phyloP scores from a whole-genome alignment of 306 rosid genomes.

The Cicer judaicum region DNA sequence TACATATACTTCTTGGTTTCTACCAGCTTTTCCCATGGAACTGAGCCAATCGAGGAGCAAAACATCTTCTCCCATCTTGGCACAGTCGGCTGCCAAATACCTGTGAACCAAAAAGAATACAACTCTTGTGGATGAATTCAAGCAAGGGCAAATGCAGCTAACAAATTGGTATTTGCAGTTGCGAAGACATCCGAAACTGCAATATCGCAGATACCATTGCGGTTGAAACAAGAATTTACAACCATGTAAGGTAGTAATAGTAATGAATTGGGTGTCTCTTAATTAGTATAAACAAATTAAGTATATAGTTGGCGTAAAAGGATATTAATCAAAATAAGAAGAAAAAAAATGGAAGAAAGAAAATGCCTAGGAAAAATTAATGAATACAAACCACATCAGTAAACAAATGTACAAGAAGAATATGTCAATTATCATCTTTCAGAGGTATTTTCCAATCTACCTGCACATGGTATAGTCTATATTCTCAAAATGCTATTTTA shows the following conservation, averaged over 20 bases:
- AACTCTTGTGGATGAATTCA: background rate
- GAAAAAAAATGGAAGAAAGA: background rate
- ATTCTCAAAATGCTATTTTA: background rate
- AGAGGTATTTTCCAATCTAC: background rate
- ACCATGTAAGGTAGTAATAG: conserved; percentile 5
- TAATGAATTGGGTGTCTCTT: background rate
- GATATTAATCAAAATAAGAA: background rate
- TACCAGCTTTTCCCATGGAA: conserved; percentile 62
- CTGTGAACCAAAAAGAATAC: conserved; percentile 39
- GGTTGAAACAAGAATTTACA: background rate
- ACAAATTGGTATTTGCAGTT: background rate
- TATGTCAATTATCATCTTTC: conserved; percentile 7
- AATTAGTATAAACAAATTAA: conserved; percentile 10
- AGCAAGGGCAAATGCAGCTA: background rate
- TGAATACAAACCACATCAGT: background rate
- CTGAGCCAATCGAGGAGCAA: conserved; percentile 54
- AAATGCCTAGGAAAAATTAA: background rate
- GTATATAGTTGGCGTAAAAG: conserved; percentile 5
- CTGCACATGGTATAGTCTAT: background rate
- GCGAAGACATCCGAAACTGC: background rate
- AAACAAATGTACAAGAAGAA: background rate
- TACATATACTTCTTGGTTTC: conserved; percentile 57
- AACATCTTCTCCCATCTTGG: conserved; percentile 74
- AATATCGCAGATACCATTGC: background rate
- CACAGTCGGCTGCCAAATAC: conserved; percentile 49